Evolutionary conservation across 495 filamentous ascomycete species (phyloP), one percentile per base, ranked within the genome.

Genomic region (Talaromyces borbonicus): DNA sequence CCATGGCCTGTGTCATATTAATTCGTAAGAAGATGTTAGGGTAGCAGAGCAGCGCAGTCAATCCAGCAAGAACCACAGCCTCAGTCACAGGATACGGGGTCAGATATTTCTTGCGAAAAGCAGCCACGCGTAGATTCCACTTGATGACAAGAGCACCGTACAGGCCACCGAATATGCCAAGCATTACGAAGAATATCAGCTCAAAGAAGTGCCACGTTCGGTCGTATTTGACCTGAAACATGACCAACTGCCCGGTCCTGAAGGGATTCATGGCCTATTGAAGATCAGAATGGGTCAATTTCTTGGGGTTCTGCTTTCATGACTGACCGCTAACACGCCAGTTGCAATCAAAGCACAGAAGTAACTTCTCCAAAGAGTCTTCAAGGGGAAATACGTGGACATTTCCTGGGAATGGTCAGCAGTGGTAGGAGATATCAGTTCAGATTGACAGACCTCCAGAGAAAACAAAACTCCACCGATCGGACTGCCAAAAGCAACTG

Each of bases 1-100:
- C 89, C 92, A 98, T 97, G 68, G 87, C 94, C 65, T 95, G 89
- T 0, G 92, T 96, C 92, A 98, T 97, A 63, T 98, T 94, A 55
- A 98, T 96, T 51, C 85, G 77, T 41, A 98, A 61, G 54, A 98
- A 97, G 62, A 86, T 89, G 59, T 97, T 98, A 1, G 89, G 92
- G 55, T 90, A 98, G 66, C 92, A 97, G 5, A 97, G 71, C 43
- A 97, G 70, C 3, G 90, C 93, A 8, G 92, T 97, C 6, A 78
- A 72, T 1, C 77, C 77, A 2, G 92, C 90, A 43, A 97, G 71
- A 27, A 95, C 57, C 1, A 87, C 87, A 5, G 87, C 82, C 63
- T 98, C 92, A n/a, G 88, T 69, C 9, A 96, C 76, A 5, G 92
- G 83, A 66, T 90, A 89, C 47, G 87, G 75, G 0, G 78, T 72